phyloP scores from a whole-genome alignment of 352 stramenopile genomes.

The Phytophthora hibernalis region DNA sequence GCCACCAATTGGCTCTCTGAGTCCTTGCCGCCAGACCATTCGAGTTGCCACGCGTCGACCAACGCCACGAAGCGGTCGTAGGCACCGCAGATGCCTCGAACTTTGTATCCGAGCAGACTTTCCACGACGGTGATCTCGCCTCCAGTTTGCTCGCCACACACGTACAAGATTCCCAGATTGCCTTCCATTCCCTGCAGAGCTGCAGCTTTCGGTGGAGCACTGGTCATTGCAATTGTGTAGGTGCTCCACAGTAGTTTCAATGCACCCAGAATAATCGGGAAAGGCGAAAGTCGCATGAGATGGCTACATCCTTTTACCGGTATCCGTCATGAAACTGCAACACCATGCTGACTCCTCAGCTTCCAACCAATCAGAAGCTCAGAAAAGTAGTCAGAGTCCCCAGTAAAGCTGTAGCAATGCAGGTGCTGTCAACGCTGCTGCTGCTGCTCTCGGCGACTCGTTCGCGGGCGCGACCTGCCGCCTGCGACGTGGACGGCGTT shows the following conservation, averaged over 20 bases:
- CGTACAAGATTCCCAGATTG: conserved; percentile 57
- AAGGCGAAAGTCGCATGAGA: no score
- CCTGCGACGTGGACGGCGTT: conserved; percentile 56
- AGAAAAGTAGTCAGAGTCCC: conserved; percentile 24
- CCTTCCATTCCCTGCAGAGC: conserved; percentile 34
- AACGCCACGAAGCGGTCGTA: conserved; percentile 61
- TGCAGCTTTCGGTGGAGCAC: no score
- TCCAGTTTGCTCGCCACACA: conserved; percentile 46
- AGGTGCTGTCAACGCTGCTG: conserved; percentile 19
- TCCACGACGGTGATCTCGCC: conserved; percentile 39
- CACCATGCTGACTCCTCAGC: no score
- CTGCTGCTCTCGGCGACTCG: conserved; percentile 12
- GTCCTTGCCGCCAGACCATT: conserved; percentile 39
- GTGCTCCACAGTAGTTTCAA: no score
- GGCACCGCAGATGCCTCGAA: conserved; percentile 57
- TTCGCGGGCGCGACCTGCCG: conserved; percentile 17
- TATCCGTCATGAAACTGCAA: no score
- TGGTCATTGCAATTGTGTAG: no score
- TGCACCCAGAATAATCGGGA: no score
- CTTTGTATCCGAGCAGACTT: conserved; percentile 50
- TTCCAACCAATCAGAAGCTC: neutral
- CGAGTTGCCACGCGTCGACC: conserved; percentile 60
- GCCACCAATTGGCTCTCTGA: conserved; percentile 47
- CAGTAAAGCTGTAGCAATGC: conserved; percentile 14
- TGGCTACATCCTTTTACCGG: no score